Conservation (phyloP, 2,329 filamentous ascomycete species). For the Colletotrichum neosansevieriae region DNA sequence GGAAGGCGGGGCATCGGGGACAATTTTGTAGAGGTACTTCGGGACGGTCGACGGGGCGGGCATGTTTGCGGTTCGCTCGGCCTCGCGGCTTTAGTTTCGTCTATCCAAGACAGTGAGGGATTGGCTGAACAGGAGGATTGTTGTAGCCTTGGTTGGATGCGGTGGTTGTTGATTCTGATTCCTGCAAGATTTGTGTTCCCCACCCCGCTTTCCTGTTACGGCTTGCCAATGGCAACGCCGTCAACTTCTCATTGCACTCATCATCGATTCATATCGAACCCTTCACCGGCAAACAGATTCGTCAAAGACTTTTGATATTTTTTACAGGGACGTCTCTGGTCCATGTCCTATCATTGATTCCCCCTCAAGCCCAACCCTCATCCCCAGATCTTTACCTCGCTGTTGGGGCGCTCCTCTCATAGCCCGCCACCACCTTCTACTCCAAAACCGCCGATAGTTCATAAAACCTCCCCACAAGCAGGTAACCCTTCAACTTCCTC, state of each 20-base stretch:
- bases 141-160: too few species aligned
- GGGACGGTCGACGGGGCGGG: constrained; percentile 49
- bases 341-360: constrained; percentile 27
- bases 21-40: constrained; percentile 70
- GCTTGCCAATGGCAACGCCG: not conserved
- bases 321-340: constrained; percentile 9
- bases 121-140: too few species aligned
- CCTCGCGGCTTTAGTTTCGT: too few species aligned
- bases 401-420: not conserved
- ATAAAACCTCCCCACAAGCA: constrained; percentile 35
- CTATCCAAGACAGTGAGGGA: too few species aligned
- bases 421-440: constrained; percentile 2
- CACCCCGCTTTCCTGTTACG: constrained; percentile 9
- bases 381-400: not conserved
- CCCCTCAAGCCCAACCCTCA: not conserved
- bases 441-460: constrained; percentile 15
- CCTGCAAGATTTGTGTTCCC: not conserved
- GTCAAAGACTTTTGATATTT: constrained; percentile 4
- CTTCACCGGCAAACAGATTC: not conserved
- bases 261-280: not conserved
- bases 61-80: constrained; percentile 6
- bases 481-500: constrained; percentile 11
- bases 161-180: too few species aligned
- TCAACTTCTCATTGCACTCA: not conserved
- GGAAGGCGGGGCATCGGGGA: constrained; percentile 63